phyloP scores from a whole-genome alignment of 257 asterid species.

The Salvia rosmarinus region DNA sequence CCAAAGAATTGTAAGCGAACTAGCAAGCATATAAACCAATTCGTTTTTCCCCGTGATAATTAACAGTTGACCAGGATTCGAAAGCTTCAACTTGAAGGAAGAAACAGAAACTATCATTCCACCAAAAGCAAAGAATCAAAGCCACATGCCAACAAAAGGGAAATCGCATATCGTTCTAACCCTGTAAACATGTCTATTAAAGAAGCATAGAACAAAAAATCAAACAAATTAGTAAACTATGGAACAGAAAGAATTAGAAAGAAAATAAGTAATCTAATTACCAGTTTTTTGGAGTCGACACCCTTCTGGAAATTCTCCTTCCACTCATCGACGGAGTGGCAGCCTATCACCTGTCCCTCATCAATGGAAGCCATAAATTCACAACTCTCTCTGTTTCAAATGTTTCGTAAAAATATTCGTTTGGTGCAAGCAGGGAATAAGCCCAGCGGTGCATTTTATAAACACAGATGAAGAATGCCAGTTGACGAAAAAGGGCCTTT shows the following conservation, averaged over 20 bases:
- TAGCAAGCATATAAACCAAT: not conserved
- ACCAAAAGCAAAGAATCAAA: not conserved
- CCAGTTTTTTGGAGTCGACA: constrained; percentile 59
- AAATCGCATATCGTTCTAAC: not conserved
- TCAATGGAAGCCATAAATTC: constrained; percentile 52
- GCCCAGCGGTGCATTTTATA: constrained; percentile 13
- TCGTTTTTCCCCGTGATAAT: not conserved
- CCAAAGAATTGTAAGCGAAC: not conserved
- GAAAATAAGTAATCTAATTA: constrained; percentile 23
- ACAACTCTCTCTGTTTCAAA: not conserved
- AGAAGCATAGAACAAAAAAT: not conserved
- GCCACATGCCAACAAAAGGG: too few species aligned
- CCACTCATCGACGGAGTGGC: constrained; percentile 68
- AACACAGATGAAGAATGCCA: not conserved
- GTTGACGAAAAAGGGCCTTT: constrained; percentile 12
- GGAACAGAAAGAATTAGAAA: not conserved
- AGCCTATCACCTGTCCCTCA: constrained; percentile 73
- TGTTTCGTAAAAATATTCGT: constrained; percentile 15
- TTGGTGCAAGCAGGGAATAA: constrained; percentile 8
- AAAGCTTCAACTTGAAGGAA: not conserved
- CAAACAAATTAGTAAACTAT: not conserved
- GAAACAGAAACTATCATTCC: not conserved
- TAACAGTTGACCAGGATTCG: not conserved
- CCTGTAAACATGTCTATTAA: not conserved
- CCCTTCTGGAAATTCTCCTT: constrained; percentile 44